phyloP scores from a whole-genome alignment of 1,139 yeast species.

The Nematodospora anomalae region DNA sequence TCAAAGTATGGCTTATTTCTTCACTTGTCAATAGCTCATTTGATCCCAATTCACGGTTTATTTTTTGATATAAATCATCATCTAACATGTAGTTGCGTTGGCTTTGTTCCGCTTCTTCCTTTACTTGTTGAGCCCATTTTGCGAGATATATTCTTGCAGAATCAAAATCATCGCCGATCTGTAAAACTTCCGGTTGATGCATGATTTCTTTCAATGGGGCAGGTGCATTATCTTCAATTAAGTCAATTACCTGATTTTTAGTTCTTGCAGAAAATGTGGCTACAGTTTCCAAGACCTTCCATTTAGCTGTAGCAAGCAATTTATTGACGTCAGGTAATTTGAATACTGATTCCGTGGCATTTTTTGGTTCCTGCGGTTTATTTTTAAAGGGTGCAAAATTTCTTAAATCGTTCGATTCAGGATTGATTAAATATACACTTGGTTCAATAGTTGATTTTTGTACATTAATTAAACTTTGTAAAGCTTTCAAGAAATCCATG shows the following conservation, averaged over 20 bases:
- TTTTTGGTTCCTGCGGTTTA: constrained; percentile 21
- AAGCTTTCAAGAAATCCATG: constrained; percentile 60
- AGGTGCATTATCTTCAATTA: constrained; percentile 68
- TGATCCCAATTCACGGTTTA: constrained; percentile 70
- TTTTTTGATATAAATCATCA: constrained; percentile 56
- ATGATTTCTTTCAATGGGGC: constrained; percentile 62
- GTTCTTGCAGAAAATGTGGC: constrained; percentile 80
- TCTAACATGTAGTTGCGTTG: constrained; percentile 60
- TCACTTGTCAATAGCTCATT: constrained; percentile 56
- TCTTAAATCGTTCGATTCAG: constrained; percentile 72
- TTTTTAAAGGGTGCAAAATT: constrained; percentile 64
- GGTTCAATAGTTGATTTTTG: constrained; percentile 72
- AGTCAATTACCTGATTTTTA: constrained; percentile 55
- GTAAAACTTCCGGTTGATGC: constrained; percentile 75
- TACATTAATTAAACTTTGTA: constrained; percentile 56
- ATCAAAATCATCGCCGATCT: constrained; percentile 87
- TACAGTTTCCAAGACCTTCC: constrained; percentile 82
- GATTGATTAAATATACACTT: constrained; percentile 74
- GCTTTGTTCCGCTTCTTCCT: constrained; percentile 84
- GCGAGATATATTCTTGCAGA: constrained; percentile 90
- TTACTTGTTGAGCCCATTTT: constrained; percentile 95
- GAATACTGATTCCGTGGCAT: constrained; percentile 19
- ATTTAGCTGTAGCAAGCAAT: constrained; percentile 67
- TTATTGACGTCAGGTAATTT: constrained; percentile 45
- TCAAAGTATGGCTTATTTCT: constrained; percentile 59